These are phyloP conservation scores for Lasiodiplodia hormozganensis DNA, from an alignment of 2,329 filamentous ascomycete species.

Conservation along the genomic window DNA sequence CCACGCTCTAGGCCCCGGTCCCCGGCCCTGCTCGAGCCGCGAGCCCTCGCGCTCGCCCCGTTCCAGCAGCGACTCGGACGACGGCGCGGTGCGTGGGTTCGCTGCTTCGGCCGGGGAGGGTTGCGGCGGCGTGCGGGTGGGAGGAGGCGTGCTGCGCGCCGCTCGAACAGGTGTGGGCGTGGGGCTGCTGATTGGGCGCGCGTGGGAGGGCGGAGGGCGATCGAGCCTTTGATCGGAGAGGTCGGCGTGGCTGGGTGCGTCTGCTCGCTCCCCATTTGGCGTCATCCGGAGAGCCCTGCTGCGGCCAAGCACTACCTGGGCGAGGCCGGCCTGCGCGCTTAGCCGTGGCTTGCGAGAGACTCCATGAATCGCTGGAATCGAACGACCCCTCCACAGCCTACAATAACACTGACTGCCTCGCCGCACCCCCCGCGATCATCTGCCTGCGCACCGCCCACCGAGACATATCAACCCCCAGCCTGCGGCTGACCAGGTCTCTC, in stretches of 20 bases:
- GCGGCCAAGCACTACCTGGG: conserved; percentile 8
- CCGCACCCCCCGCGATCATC: conserved; percentile 27
- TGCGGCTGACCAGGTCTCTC: neutral
- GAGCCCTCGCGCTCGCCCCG: neutral
- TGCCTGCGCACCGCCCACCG: conserved; percentile 16
- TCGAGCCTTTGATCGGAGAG: conserved; percentile 26
- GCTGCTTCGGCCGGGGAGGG: conserved; percentile 13
- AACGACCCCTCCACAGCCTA: conserved; percentile 25
- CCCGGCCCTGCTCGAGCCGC: neutral
- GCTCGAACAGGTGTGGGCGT: conserved; percentile 8
- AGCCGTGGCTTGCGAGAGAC: conserved; percentile 22
- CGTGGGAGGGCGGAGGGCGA: conserved; percentile 13
- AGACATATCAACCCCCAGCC: conserved; percentile 19
- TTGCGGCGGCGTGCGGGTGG: conserved; percentile 7
- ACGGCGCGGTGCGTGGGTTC: neutral
- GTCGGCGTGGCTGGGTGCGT: conserved; percentile 23
- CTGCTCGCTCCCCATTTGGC: conserved; percentile 23
- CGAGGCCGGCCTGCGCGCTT: conserved; percentile 18
- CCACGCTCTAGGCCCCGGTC: conserved; percentile 16
- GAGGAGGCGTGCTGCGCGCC: conserved; percentile 21
- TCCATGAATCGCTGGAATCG: conserved; percentile 26
- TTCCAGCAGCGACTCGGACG: neutral
- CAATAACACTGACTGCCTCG: conserved; percentile 22
- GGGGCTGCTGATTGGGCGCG: conserved; percentile 15
- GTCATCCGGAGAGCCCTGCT: conserved; percentile 19